Evolutionary conservation across 1,284 basidiomycete genomes (phyloP).

Genomic region (Irpex sp.): DNA sequence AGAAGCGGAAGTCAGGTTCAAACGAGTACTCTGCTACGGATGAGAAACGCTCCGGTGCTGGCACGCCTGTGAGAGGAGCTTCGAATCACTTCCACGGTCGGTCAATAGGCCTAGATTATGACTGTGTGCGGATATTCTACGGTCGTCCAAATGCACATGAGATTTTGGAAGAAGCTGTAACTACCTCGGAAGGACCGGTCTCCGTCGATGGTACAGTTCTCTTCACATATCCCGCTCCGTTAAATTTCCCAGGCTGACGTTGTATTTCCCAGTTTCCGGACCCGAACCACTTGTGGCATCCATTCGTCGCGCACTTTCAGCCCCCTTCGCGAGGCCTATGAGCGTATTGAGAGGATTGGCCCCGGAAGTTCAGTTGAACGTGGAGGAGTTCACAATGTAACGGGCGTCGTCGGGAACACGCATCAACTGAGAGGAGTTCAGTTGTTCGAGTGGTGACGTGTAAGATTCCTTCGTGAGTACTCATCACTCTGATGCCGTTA

Average conservation of each 20-base stretch:
- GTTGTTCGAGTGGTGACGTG: not conserved
- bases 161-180: slow-evolving; percentile 19
- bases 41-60: not conserved
- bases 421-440: not conserved
- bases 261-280: slow-evolving; percentile 16
- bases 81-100: not conserved
- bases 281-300: slow-evolving; percentile 17
- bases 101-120: not conserved
- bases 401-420: not conserved
- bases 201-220: slow-evolving; percentile 18
- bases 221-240: not conserved
- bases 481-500: not conserved
- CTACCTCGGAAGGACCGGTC: slow-evolving; percentile 17
- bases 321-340: slow-evolving; percentile 18
- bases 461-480: not conserved
- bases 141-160: slow-evolving; percentile 16
- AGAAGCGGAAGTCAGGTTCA: not conserved
- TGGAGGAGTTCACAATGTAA: slow-evolving; percentile 22
- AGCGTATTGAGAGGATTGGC: slow-evolving; percentile 16
- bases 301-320: slow-evolving; percentile 18
- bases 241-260: not conserved
- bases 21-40: not conserved
- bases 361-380: slow-evolving; percentile 19
- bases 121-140: slow-evolving; percentile 8
- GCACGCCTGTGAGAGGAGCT: slow-evolving; percentile 1